Base-by-base conservation (phyloP, 805 yeast species). In the Barnettozyma wickerhamii region DNA sequence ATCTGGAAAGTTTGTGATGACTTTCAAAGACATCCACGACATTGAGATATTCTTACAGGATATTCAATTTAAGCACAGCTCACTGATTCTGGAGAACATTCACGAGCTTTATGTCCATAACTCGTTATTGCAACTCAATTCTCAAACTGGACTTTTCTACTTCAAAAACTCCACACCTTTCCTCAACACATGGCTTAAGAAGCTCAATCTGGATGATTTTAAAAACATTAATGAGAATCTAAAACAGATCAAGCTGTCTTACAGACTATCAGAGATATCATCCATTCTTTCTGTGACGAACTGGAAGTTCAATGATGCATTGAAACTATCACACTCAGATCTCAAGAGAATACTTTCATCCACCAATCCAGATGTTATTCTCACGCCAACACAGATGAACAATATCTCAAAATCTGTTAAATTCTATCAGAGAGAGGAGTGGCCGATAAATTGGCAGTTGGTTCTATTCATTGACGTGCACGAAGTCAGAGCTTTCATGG, bases 261-360 rank as follows among this genome's bases (percentile, higher is more conserved):
- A 46, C 15, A 50, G 49, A 32, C 45, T 52, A 20, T 64, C 68
- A 33, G 83, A 80, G 42, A 64, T 81, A 21, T 62, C 74, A 10
- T 71, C 76, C 7, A 69, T 80, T 45, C 71, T 86, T 40, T 65
- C 69, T 28, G 81, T 86, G 0, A 74, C 81, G 0, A 85, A 81
- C 21, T 85, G 93, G 93, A 69, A 76, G 6, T 64, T 68, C n/a
- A 75, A 75, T 48, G 76, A 74, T 30, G 69, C 75, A 30, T 68
- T 84, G 35, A 67, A 62, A 24, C 52, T 84, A 21, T 63, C 69
- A 3, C 66, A 69, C 3, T 66, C 65, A 18, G 89, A 81, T 53
- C 55, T 70, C 17, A 51, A 51, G 28, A 60, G 58, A 34, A 41
- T 65, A 17, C 55, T 55, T 12, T 10, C 31, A 3, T 17, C 40